Percentiles rank a stretch among this genome's conserved stretches.
Evolutionary conservation across 1,284 basidiomycete species (phyloP).

Genomic region (Puccinia triticina): DNA sequence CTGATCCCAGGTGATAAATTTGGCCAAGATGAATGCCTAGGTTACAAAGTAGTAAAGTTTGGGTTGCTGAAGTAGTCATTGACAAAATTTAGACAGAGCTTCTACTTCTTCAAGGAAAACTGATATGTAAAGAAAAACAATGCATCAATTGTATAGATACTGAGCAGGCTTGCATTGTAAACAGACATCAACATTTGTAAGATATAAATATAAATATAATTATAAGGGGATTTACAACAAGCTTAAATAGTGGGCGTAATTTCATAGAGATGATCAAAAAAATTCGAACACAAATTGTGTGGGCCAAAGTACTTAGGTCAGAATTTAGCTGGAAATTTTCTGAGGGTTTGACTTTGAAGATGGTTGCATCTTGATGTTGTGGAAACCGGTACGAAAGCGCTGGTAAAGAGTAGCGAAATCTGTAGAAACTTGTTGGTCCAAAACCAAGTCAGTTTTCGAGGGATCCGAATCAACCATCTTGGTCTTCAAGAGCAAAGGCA

Average conservation of each 20-base stretch:
- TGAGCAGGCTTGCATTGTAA: too few relatives aligned
- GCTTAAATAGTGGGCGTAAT: not conserved
- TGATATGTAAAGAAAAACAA: too few relatives aligned
- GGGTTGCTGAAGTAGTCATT: too few relatives aligned
- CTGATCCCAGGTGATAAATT: too few relatives aligned
- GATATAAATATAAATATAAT: too few relatives aligned
- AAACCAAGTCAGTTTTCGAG: slow-evolving; percentile 9
- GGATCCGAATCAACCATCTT: not conserved
- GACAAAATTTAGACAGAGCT: too few relatives aligned
- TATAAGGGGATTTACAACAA: too few relatives aligned
- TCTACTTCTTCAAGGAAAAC: too few relatives aligned
- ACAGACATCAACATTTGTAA: too few relatives aligned
- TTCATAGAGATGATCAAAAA: not conserved
- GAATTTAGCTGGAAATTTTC: not conserved
- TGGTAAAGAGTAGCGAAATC: slow-evolving; percentile 16
- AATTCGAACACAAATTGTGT: not conserved
- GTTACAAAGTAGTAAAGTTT: too few relatives aligned
- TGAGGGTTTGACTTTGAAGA: not conserved
- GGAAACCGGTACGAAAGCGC: slow-evolving; percentile 6
- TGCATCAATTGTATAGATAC: too few relatives aligned
- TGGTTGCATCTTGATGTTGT: slow-evolving; percentile 2
- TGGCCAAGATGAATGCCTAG: too few relatives aligned
- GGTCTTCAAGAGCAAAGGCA: slow-evolving; percentile 1
- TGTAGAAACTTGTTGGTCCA: not conserved
- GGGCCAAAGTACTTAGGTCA: not conserved